Conservation (phyloP, 108 stramenopile genomes). For the Seminavis robusta region DNA sequence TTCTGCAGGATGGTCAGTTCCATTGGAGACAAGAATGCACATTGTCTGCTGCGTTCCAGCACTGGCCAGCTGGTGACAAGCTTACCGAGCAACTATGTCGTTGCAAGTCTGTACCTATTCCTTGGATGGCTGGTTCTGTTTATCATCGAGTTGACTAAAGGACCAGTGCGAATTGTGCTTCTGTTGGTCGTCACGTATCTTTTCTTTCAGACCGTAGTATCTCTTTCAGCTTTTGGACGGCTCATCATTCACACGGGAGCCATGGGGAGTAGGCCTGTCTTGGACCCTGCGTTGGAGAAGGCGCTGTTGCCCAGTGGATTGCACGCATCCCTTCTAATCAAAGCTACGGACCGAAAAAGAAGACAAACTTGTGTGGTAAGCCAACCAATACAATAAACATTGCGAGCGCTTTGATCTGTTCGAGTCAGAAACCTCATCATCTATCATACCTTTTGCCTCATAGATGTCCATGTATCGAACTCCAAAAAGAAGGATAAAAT, state of each 20-base stretch:
- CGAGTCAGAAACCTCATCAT: not conserved
- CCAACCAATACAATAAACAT: not conserved
- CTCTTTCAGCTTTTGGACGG: constrained; percentile 44
- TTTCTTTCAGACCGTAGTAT: constrained; percentile 34
- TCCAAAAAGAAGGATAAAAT: not conserved
- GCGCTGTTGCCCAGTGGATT: constrained; percentile 40
- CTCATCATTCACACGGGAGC: constrained; percentile 52
- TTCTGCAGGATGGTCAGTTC: constrained; percentile 37
- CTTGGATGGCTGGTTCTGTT: constrained; percentile 39
- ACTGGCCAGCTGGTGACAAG: constrained; percentile 47
- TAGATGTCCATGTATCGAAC: too few relatives aligned
- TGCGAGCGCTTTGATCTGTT: not conserved
- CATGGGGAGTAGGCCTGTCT: constrained; percentile 40
- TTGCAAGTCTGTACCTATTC: constrained; percentile 34
- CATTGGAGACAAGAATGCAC: constrained; percentile 44
- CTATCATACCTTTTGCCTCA: too few relatives aligned
- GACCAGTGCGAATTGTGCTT: constrained; percentile 4
- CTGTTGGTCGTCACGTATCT: constrained; percentile 8
- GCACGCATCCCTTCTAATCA: constrained; percentile 35
- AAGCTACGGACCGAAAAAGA: constrained; percentile 18
- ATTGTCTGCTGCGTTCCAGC: constrained; percentile 35
- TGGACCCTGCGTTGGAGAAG: constrained; percentile 32
- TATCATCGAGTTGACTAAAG: constrained; percentile 20
- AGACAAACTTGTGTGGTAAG: constrained; percentile 8
- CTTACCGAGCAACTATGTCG: constrained; percentile 38